Conservation (phyloP, 2,329 filamentous ascomycete species). For the Alternaria gaisen region DNA sequence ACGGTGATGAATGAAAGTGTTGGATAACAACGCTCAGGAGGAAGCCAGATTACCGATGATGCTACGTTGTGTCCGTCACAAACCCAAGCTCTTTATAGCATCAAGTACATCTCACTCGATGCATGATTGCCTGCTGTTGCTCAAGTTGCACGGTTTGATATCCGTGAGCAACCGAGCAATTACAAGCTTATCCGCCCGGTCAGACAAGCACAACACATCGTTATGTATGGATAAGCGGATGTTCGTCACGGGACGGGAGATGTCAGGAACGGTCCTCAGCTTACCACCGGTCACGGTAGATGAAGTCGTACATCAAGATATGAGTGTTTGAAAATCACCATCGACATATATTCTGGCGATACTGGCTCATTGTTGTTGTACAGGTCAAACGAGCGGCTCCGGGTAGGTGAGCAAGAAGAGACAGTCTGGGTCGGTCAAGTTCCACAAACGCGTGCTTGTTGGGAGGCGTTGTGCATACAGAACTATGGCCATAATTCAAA, state of each 20-base stretch:
- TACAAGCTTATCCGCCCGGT: conserved; percentile 12
- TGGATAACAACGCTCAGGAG: not conserved
- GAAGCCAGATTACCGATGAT: not conserved
- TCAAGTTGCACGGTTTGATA: conserved; percentile 26
- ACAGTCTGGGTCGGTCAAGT: conserved; percentile 10
- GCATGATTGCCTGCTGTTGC: conserved; percentile 1
- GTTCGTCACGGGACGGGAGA: not conserved
- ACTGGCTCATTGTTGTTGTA: not conserved
- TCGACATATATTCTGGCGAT: not conserved
- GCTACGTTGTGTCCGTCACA: not conserved
- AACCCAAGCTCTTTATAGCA: conserved; percentile 6
- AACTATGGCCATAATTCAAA: conserved; percentile 6
- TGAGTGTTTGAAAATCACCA: not conserved
- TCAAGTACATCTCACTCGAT: not conserved
- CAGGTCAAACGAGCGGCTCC: conserved; percentile 15
- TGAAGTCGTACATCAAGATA: not conserved
- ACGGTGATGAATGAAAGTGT: not conserved
- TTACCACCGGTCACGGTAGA: not conserved
- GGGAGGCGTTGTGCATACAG: conserved; percentile 13
- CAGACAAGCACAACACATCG: not conserved
- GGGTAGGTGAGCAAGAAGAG: conserved; percentile 20
- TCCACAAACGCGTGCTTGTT: conserved; percentile 29
- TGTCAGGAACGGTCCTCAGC: not conserved
- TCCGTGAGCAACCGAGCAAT: conserved; percentile 18
- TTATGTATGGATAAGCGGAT: not conserved